Percentiles rank a stretch among this genome's conserved stretches.
These are phyloP conservation scores for Elongisporangium undulatum DNA, from an alignment of 352 stramenopile species.

Conservation along the genomic window DNA sequence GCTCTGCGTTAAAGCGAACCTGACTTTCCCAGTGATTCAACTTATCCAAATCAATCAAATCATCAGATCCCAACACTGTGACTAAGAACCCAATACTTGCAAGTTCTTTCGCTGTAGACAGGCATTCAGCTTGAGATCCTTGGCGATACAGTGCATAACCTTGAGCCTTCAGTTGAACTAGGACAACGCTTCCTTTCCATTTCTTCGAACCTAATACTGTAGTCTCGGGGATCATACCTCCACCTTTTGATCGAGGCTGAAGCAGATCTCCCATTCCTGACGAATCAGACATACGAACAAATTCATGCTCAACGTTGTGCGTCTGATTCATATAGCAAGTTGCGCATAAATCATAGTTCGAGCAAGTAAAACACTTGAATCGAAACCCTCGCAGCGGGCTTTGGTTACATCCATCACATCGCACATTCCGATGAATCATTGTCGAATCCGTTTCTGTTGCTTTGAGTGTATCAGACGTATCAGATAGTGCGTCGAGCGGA, in stretches of 20 bases:
- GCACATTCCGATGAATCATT: conserved; percentile 61
- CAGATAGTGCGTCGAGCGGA: conserved; percentile 4
- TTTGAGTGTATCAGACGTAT: conserved; percentile 9
- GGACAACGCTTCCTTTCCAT: conserved; percentile 60
- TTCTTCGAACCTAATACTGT: conserved; percentile 51
- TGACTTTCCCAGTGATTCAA: conserved; percentile 51
- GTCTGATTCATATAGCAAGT: conserved; percentile 60
- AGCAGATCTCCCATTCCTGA: conserved; percentile 49
- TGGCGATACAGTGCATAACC: conserved; percentile 48
- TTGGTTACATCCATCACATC: conserved; percentile 74
- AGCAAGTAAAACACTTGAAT: conserved; percentile 74
- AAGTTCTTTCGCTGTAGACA: conserved; percentile 27
- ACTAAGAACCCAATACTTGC: conserved; percentile 33
- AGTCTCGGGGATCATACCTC: conserved; percentile 42
- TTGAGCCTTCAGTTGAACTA: conserved; percentile 33
- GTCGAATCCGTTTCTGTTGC: conserved; percentile 16
- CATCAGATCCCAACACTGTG: conserved; percentile 32
- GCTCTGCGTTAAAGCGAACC: conserved; percentile 30
- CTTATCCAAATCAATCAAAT: conserved; percentile 28
- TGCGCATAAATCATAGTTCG: conserved; percentile 74
- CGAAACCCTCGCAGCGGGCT: conserved; percentile 60
- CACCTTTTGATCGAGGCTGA: conserved; percentile 48
- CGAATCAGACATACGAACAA: conserved; percentile 50
- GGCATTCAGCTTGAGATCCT: conserved; percentile 28
- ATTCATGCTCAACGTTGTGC: conserved; percentile 62